Conservation (phyloP, 208 protist genomes). For the Acanthamoeba polyphaga region DNA sequence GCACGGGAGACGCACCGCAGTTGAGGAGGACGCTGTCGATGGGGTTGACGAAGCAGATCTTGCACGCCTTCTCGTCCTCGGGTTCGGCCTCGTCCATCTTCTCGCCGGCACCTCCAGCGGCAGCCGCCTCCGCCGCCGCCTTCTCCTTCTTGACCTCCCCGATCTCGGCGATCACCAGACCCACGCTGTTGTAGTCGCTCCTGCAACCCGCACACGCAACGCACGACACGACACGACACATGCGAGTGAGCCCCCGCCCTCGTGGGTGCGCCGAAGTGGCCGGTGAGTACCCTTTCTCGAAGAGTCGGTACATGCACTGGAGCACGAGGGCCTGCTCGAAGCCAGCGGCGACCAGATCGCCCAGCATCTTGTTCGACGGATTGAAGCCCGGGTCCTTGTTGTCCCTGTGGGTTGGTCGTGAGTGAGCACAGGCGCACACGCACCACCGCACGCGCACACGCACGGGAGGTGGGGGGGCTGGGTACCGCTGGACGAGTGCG, state of each 20-base stretch:
- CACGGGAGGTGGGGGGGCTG: not conserved
- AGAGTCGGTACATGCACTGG: conserved; percentile 50
- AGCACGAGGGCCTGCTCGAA: conserved; percentile 53
- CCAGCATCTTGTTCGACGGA: conserved; percentile 43
- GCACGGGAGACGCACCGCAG: not conserved
- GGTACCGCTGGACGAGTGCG: not conserved
- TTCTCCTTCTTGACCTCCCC: conserved; percentile 36
- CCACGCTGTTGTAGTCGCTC: conserved; percentile 43
- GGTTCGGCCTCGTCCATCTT: not conserved
- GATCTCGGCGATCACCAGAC: conserved; percentile 38
- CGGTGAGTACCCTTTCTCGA: conserved; percentile 18
- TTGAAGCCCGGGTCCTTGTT: conserved; percentile 22
- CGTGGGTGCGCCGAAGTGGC: not conserved
- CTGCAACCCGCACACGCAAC: not conserved
- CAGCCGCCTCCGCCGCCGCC: not conserved
- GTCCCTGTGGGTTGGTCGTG: not conserved
- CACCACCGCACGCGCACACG: not conserved
- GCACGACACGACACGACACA: not conserved
- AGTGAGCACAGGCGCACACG: not conserved
- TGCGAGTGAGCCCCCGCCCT: not conserved
- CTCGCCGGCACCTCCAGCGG: not conserved
- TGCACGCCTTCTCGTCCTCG: conserved; percentile 44
- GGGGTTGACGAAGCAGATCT: conserved; percentile 32
- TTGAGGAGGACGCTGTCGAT: conserved; percentile 47
- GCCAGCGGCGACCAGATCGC: not conserved